Evolutionary conservation across 306 rosid genomes (phyloP).

Genomic region (Glycyrrhiza uralensis): DNA sequence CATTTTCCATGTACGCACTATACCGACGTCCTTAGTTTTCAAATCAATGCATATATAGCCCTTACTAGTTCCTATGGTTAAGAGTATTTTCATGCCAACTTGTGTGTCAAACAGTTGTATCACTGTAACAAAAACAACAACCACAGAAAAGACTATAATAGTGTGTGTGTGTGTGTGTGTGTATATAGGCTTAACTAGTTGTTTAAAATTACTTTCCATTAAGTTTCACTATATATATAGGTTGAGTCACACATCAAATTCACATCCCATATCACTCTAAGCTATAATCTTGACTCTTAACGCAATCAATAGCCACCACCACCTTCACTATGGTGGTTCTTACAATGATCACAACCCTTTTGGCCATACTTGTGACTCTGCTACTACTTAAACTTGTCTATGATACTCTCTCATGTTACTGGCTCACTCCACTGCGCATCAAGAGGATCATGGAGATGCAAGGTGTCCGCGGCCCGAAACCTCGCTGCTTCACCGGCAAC

Average conservation of each 20-base stretch:
- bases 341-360: slow-evolving; percentile 22
- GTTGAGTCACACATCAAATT: not conserved
- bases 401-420: slow-evolving; percentile 58
- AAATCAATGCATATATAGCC: too few species aligned
- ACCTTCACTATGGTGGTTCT: slow-evolving; percentile 44
- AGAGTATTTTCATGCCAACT: too few species aligned
- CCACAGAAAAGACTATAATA: too few species aligned
- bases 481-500: slow-evolving; percentile 67
- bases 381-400: slow-evolving; percentile 44
- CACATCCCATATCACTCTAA: not conserved
- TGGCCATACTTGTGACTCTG: slow-evolving; percentile 30
- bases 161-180: too few species aligned
- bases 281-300: too few species aligned
- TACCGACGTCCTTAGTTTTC: too few species aligned
- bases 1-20: too few species aligned
- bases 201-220: too few species aligned
- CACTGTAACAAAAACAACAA: too few species aligned
- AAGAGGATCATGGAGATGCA: slow-evolving; percentile 72
- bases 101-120: too few species aligned
- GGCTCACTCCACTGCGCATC: slow-evolving; percentile 66
- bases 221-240: not conserved
- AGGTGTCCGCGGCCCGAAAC: slow-evolving; percentile 86
- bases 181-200: too few species aligned
- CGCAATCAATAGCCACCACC: not conserved
- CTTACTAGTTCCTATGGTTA: too few species aligned